Evolutionary conservation across 2,329 filamentous ascomycete genomes (phyloP).

Genomic region (Colletotrichum sp.): DNA sequence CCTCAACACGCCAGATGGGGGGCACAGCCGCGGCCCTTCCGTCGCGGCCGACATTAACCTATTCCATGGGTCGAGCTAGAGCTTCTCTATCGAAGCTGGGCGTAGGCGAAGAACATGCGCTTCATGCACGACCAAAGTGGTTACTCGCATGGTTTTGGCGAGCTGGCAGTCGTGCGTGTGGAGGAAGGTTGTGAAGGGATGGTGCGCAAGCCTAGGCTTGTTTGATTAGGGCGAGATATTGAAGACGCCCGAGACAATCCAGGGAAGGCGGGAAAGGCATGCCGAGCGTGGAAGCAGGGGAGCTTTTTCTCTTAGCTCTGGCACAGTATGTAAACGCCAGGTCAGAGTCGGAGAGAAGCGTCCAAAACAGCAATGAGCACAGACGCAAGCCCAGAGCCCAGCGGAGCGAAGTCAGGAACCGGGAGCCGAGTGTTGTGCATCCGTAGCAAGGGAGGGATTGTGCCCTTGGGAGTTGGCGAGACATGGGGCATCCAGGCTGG

Average conservation of each 20-base stretch:
- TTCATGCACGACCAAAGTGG: background rate
- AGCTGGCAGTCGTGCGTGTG: background rate
- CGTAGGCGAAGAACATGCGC: background rate
- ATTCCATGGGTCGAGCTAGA: conserved; percentile 1
- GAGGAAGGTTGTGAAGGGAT: conserved; percentile 10
- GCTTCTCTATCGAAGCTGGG: background rate
- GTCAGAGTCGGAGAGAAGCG: background rate
- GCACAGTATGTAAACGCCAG: background rate
- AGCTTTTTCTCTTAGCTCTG: background rate
- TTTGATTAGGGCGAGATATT: conserved; percentile 23
- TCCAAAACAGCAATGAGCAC: background rate
- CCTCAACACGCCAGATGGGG: background rate
- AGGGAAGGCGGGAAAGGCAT: conserved; percentile 10
- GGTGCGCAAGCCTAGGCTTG: background rate
- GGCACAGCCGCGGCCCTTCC: background rate
- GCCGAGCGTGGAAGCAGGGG: conserved; percentile 8
- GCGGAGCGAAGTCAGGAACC: background rate
- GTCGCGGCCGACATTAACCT: background rate
- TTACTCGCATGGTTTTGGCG: background rate
- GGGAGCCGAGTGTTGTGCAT: background rate
- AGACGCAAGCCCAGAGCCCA: background rate
- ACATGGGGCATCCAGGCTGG: background rate
- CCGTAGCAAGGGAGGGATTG: conserved; percentile 16
- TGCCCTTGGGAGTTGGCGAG: background rate
- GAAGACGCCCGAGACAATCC: conserved; percentile 17